phyloP scores from a whole-genome alignment of 352 stramenopile genomes.

The Phytophthora pseudosyringae region DNA sequence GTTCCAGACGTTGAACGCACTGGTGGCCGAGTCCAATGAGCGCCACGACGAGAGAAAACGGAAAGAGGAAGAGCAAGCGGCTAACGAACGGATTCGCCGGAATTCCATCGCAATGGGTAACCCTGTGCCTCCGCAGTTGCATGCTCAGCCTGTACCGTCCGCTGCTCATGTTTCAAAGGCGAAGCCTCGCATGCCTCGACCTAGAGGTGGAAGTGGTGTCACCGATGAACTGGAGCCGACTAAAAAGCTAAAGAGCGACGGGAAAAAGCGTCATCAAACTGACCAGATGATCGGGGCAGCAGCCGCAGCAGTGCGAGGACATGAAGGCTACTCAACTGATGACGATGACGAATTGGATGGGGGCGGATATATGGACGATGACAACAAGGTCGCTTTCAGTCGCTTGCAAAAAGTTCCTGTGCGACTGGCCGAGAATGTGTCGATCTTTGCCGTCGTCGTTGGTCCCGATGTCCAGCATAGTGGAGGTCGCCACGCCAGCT shows the following conservation, averaged over 20 bases:
- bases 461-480: slow-evolving; percentile 74
- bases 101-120: slow-evolving; percentile 32
- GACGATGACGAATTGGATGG: slow-evolving; percentile 62
- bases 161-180: slow-evolving; percentile 45
- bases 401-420: slow-evolving; percentile 79
- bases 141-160: slow-evolving; percentile 38
- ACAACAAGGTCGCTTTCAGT: slow-evolving; percentile 84
- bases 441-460: slow-evolving; percentile 75
- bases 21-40: slow-evolving; percentile 80
- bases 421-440: slow-evolving; percentile 65
- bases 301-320: slow-evolving; percentile 29
- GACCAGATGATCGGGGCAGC: slow-evolving; percentile 26
- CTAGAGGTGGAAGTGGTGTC: slow-evolving; percentile 22
- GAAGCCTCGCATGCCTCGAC: slow-evolving; percentile 40
- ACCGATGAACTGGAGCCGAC: slow-evolving; percentile 33
- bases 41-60: slow-evolving; percentile 62
- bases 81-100: slow-evolving; percentile 38
- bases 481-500: slow-evolving; percentile 54
- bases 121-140: slow-evolving; percentile 14
- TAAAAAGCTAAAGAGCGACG: slow-evolving; percentile 14
- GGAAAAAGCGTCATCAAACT: slow-evolving; percentile 26
- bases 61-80: slow-evolving; percentile 40
- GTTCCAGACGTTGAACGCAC: slow-evolving; percentile 86
- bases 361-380: slow-evolving; percentile 55
- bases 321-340: slow-evolving; percentile 45